phyloP scores from a whole-genome alignment of 1,139 yeast species.

The Diutina catenulata region DNA sequence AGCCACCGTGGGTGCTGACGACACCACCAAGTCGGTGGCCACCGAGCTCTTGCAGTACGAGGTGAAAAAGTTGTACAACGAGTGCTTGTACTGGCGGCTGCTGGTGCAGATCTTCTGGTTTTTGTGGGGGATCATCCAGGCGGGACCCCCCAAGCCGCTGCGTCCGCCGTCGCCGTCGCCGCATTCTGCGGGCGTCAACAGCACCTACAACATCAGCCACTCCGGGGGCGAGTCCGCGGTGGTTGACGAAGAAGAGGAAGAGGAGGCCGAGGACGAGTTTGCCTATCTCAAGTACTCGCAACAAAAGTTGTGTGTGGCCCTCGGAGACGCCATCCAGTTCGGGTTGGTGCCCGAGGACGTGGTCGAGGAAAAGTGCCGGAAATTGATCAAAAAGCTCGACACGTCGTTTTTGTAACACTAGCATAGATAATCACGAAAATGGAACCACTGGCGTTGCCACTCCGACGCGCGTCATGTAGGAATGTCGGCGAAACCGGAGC shows the following conservation, averaged over 20 bases:
- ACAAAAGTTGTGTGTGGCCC: constrained; percentile 60
- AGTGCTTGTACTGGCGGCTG: constrained; percentile 70
- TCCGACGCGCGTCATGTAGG: too few species aligned
- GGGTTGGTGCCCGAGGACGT: constrained; percentile 36
- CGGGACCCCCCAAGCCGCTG: constrained; percentile 28
- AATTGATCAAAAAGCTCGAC: constrained; percentile 30
- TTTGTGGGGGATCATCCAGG: constrained; percentile 83
- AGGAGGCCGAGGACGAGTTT: constrained; percentile 53
- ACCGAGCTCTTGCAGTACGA: constrained; percentile 33
- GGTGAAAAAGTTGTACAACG: constrained; percentile 48
- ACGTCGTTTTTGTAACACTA: constrained; percentile 19
- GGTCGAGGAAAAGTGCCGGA: constrained; percentile 15
- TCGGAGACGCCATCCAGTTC: constrained; percentile 64
- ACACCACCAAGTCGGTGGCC: constrained; percentile 12
- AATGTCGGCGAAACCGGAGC: too few species aligned
- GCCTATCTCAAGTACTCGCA: constrained; percentile 67
- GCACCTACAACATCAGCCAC: constrained; percentile 30
- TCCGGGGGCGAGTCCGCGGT: constrained; percentile 18
- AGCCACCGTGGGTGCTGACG: constrained; percentile 7
- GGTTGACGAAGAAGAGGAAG: constrained; percentile 14
- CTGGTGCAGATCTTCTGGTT: constrained; percentile 76
- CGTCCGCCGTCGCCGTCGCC: constrained; percentile 8
- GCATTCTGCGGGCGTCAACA: constrained; percentile 22
- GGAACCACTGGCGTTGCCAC: too few species aligned
- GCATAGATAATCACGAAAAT: too few species aligned